phyloP scores from a whole-genome alignment of 371 early-diverging fungal species.

The Entomophthora muscae region DNA sequence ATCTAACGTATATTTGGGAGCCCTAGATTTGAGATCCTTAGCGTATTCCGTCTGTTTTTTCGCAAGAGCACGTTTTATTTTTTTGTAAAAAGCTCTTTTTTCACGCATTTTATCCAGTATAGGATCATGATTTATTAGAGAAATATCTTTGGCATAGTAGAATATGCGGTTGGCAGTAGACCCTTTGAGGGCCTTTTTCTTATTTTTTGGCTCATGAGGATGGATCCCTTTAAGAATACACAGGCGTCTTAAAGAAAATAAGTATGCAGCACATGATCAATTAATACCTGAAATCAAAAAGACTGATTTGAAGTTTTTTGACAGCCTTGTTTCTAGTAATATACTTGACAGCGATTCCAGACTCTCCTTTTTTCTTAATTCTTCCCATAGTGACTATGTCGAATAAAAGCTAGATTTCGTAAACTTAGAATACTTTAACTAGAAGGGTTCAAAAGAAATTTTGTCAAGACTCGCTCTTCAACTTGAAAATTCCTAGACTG shows the following conservation, averaged over 20 bases:
- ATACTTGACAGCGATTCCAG: constrained; percentile 82
- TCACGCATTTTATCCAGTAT: constrained; percentile 76
- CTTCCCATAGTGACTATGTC: constrained; percentile 61
- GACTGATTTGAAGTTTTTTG: constrained; percentile 81
- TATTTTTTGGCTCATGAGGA: constrained; percentile 88
- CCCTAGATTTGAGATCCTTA: constrained; percentile 46
- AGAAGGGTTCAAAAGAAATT: no score
- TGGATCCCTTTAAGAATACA: constrained; percentile 97
- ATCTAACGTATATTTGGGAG: constrained; percentile 69
- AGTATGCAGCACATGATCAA: background rate
- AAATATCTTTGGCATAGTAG: constrained; percentile 90
- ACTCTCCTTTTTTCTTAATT: constrained; percentile 69
- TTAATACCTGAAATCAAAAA: constrained; percentile 75
- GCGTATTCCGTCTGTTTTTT: constrained; percentile 63
- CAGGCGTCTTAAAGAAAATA: constrained; percentile 17
- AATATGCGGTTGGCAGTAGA: constrained; percentile 74
- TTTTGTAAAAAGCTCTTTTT: constrained; percentile 65
- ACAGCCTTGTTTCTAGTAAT: constrained; percentile 80
- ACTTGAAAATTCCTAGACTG: no score
- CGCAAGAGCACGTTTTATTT: constrained; percentile 65
- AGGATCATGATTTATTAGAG: constrained; percentile 85
- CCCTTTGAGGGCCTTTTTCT: constrained; percentile 84
- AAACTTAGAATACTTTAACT: no score
- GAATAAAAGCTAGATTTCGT: no score
- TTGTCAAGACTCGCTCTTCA: no score